Evolutionary conservation across 768 basidiomycete species (phyloP), one percentile per base, ranked within the genome.

Genomic region (Hygrophorus pudorinus): DNA sequence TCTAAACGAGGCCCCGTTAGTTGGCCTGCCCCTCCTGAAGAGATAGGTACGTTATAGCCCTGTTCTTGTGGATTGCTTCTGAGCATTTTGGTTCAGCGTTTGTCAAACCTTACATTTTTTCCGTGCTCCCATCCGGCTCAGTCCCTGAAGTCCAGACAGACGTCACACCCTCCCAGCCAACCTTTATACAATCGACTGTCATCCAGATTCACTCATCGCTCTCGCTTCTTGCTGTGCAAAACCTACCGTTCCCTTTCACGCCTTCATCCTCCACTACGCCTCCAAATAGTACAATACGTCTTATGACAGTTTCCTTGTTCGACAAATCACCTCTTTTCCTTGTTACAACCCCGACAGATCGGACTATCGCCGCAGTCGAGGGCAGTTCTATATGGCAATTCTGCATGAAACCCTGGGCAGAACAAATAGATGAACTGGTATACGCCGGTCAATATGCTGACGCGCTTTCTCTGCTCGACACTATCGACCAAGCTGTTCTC

Each of bases 401-500:
- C 39, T 50, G 55, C 6, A 81, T 91, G 73, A 76, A 71, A 50
- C 64, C 81, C 0, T 86, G 90, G 82, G 71, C 75, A 5, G 76
- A 80, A 16, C 88, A 94, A 53, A 72, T 96, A 12, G 89, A 94
- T 49, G 88, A 93, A 53, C 71, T 94, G 14, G 78, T 92, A 2
- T 59, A 67, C 27, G 69, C 60, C 3, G 84, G 81, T 0, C 63
- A 71, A 27, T 92, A 92, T 57, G 65, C 70, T 0, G 85, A 94
- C 54, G 92, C 88, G 0, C 68, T 92, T n/a, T 73, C 81, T 2
- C 65, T 94, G 5, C 65, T 94, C 7, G 81, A 86, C 41, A 77
- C 67, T 1, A 62, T 90, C 3, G 85, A 89, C 51, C 66, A 71
- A 31, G 59, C 65, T 9, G 51, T 68, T 2, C 60, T 88, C 13